Conservation (phyloP, 306 rosid species). For the Parietaria judaica region DNA sequence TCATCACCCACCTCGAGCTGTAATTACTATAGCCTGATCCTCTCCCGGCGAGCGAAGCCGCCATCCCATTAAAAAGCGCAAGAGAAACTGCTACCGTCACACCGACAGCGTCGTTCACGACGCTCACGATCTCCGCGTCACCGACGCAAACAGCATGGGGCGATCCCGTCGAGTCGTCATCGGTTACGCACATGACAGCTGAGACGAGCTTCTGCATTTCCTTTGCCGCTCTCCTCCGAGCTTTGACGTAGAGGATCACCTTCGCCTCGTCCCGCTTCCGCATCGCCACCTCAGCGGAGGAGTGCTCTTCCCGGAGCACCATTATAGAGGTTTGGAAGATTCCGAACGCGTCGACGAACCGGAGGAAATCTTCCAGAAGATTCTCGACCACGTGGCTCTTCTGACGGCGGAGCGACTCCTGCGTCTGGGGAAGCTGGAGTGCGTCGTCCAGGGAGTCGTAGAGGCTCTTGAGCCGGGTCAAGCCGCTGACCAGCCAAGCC, state of each 20-base stretch:
- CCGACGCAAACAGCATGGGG: constrained; percentile 13
- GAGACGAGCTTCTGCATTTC: constrained; percentile 50
- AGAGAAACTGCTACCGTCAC: constrained; percentile 50
- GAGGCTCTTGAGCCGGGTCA: constrained; percentile 42
- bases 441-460: constrained; percentile 56
- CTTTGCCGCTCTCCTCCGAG: constrained; percentile 36
- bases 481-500: constrained; percentile 39
- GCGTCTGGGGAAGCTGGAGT: constrained; percentile 70
- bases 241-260: constrained; percentile 28
- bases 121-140: constrained; percentile 40
- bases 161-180: background rate
- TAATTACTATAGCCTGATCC: constrained; percentile 17
- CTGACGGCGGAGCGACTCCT: constrained; percentile 55
- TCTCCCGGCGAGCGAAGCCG: constrained; percentile 26
- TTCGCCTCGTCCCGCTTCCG: constrained; percentile 50
- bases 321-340: constrained; percentile 57
- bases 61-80: constrained; percentile 46
- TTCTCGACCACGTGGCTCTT: constrained; percentile 43
- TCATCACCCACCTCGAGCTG: constrained; percentile 24
- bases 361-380: constrained; percentile 62
- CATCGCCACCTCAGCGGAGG: constrained; percentile 59
- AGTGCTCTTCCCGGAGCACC: constrained; percentile 45
- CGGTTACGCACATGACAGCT: constrained; percentile 22
- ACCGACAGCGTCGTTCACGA: constrained; percentile 39
- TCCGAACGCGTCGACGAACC: constrained; percentile 63